A percentile compares a stretch with the other conserved stretches of the same genome.
Evolutionary conservation across 2,329 filamentous ascomycete species (phyloP).

Genomic region (Xylaria sp.): DNA sequence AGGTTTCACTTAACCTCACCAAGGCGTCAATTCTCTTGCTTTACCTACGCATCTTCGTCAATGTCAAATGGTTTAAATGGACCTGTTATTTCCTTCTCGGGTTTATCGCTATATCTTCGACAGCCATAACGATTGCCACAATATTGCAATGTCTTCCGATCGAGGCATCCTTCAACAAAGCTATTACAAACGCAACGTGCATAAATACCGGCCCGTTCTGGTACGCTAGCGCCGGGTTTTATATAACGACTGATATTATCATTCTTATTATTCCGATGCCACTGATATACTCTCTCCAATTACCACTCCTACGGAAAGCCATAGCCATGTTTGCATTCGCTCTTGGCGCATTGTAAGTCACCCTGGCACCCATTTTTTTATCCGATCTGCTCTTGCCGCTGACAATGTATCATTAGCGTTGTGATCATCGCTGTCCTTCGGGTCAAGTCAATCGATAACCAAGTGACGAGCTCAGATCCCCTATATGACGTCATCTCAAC

Average conservation of each 20-base stretch:
- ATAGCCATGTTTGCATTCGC: slow-evolving; percentile 49
- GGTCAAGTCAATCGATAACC: slow-evolving; percentile 46
- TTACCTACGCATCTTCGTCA: slow-evolving; percentile 42
- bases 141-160: slow-evolving; percentile 43
- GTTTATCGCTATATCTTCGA: slow-evolving; percentile 36
- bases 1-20: slow-evolving; percentile 42
- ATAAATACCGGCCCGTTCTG: slow-evolving; percentile 48
- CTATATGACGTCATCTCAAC: slow-evolving; percentile 42
- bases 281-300: slow-evolving; percentile 46
- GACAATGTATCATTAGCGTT: slow-evolving; percentile 31
- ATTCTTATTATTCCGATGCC: slow-evolving; percentile 50
- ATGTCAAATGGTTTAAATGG: slow-evolving; percentile 40
- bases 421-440: slow-evolving; percentile 45
- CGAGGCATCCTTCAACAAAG: slow-evolving; percentile 39
- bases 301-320: slow-evolving; percentile 46
- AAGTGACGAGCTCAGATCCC: slow-evolving; percentile 38
- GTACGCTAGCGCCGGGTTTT: slow-evolving; percentile 50
- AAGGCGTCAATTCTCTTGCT: slow-evolving; percentile 43
- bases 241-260: slow-evolving; percentile 49
- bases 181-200: slow-evolving; percentile 36
- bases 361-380: neutral
- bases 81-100: slow-evolving; percentile 35
- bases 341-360: slow-evolving; percentile 48
- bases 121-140: slow-evolving; percentile 37
- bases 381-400: neutral